Evolutionary conservation across 805 yeast genomes (phyloP), one percentile per base, ranked within the genome.

Genomic region (Teunomyces funiuensis): DNA sequence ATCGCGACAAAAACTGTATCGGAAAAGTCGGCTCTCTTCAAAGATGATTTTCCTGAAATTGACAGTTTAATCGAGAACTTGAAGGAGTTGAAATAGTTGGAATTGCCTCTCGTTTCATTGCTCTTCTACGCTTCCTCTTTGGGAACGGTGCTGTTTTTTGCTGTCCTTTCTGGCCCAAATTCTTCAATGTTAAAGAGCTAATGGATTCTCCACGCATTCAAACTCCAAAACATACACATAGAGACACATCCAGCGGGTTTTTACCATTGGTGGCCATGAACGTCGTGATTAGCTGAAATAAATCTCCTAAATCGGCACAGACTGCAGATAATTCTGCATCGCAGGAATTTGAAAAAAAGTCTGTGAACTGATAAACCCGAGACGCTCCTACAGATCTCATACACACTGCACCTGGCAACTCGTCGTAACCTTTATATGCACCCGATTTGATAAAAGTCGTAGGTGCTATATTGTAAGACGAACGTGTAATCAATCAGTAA

Each of bases 11-110:
- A 37, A 22, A 19, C 36, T 18, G 37, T 29, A 10, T 42, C 28
- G 3, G 66, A 69, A 31, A 70, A 70, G 45, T 58, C 71, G 2
- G 53, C 53, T 11, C 53, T 64, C 30, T 68, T 70, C 46, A 60
- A 65, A 40, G 48, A 55, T 1, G 66, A 63, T 25, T 70, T 69
- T 41, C 69, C 70, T 0, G 74, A 62, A 15, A 70, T 70, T 15
- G 71, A 69, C 39, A 60, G 54, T 28, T 51, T 70, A 43, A 59
- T 69, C 18, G 65, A 60, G 28, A 66, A 63, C 37, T 53, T 70
- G 37, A 61, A 61, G 30, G 65, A 65, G 38, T 53, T 69, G 37
- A 63, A 60, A 18, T 51, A 48, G 22, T 39, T 55, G 33, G 47
- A 42, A 33, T 37, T 42, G 53, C n/a, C n/a, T n/a, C n/a, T n/a